Percentiles rank a stretch among this genome's conserved stretches.
Conservation (phyloP, 306 rosid species). For the Begonia fuchsioides region DNA sequence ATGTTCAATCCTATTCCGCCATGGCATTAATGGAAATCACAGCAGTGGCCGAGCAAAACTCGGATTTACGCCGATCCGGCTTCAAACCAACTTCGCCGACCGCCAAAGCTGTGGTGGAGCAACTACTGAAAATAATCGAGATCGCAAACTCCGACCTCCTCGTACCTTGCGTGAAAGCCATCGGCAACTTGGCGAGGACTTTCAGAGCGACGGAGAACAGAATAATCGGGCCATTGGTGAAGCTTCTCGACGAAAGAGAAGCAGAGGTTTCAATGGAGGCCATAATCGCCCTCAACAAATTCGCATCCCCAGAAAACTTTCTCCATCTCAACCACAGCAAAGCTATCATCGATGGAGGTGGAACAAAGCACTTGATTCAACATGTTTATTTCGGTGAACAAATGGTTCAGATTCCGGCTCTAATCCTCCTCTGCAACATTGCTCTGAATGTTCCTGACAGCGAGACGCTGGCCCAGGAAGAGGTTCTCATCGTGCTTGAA, state of each 20-base stretch:
- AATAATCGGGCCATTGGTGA: too few species aligned
- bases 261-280: slow-evolving; percentile 24
- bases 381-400: slow-evolving; percentile 50
- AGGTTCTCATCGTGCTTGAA: slow-evolving; percentile 55
- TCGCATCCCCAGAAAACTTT: slow-evolving; percentile 46
- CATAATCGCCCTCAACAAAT: slow-evolving; percentile 30
- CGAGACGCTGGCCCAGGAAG: slow-evolving; percentile 8
- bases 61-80: slow-evolving; percentile 44
- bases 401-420: slow-evolving; percentile 35
- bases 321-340: slow-evolving; percentile 53
- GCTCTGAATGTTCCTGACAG: slow-evolving; percentile 52
- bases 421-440: slow-evolving; percentile 37
- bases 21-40: slow-evolving; percentile 56
- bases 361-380: slow-evolving; percentile 52
- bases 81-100: slow-evolving; percentile 40
- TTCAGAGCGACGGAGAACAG: too few species aligned
- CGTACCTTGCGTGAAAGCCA: too few species aligned
- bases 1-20: slow-evolving; percentile 31
- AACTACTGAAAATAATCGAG: slow-evolving; percentile 25
- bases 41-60: slow-evolving; percentile 32
- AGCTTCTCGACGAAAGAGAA: too few species aligned
- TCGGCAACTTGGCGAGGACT: too few species aligned
- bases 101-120: slow-evolving; percentile 24
- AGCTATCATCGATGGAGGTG: slow-evolving; percentile 47
- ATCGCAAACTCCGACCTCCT: slow-evolving; percentile 12